Percentiles rank a stretch among this genome's conserved stretches.
phyloP scores from a whole-genome alignment of 2,329 filamentous ascomycete genomes.

The Tolypocladium guangdongense region DNA sequence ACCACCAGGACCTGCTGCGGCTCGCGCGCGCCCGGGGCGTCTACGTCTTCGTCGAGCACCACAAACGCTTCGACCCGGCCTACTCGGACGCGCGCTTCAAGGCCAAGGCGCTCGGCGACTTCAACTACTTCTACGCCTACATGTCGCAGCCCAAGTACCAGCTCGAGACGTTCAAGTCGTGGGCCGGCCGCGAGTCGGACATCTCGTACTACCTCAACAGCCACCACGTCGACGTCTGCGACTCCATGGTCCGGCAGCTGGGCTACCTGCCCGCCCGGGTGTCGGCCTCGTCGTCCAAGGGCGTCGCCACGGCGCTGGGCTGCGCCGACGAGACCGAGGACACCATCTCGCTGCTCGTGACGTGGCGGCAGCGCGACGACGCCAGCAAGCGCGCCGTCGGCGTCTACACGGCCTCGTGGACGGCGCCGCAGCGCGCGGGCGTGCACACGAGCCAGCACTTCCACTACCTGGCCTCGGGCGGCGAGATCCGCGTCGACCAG shows the following conservation, averaged over 20 bases:
- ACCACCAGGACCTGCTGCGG: slow-evolving; percentile 68
- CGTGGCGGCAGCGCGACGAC: slow-evolving; percentile 69
- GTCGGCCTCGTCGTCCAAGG: slow-evolving; percentile 65
- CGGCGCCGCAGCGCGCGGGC: slow-evolving; percentile 80
- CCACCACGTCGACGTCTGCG: slow-evolving; percentile 87
- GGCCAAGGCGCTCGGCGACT: slow-evolving; percentile 70
- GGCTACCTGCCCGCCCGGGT: slow-evolving; percentile 72
- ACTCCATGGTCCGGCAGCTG: slow-evolving; percentile 69
- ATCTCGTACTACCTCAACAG: slow-evolving; percentile 96
- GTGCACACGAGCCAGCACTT: slow-evolving; percentile 98
- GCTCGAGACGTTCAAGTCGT: slow-evolving; percentile 88
- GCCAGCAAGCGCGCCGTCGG: slow-evolving; percentile 65
- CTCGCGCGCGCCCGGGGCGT: slow-evolving; percentile 65
- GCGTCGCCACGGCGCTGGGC: slow-evolving; percentile 67
- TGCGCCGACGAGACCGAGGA: slow-evolving; percentile 79
- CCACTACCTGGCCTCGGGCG: slow-evolving; percentile 77
- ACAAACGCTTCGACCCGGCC: slow-evolving; percentile 91
- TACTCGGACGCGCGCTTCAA: slow-evolving; percentile 80
- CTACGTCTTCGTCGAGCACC: slow-evolving; percentile 89
- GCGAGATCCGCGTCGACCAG: slow-evolving; percentile 84
- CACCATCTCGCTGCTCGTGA: slow-evolving; percentile 82
- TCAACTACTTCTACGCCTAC: slow-evolving; percentile 98
- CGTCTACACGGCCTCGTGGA: slow-evolving; percentile 92
- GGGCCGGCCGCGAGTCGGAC: slow-evolving; percentile 85
- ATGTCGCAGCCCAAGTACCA: slow-evolving; percentile 90